A percentile compares a stretch with the other conserved stretches of the same genome.
Evolutionary conservation across 257 asterid genomes (phyloP).

Genomic region (Nicotiana sylvestris): DNA sequence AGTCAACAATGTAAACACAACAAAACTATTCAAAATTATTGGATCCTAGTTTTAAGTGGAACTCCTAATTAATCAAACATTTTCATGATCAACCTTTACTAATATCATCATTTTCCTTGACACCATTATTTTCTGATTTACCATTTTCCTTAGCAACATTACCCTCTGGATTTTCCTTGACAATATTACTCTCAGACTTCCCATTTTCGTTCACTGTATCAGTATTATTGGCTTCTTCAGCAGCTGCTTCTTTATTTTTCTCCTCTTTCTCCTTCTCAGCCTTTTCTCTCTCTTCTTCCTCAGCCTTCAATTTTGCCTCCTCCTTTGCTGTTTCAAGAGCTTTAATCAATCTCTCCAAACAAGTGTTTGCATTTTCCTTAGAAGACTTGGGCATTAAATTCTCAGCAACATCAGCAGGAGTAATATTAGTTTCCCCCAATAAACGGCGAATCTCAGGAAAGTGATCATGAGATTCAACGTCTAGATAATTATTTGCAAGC

Average conservation of each 20-base stretch:
- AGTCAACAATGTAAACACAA: too few relatives aligned
- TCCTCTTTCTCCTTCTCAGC: neutral
- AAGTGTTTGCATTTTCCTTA: neutral
- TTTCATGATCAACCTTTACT: neutral
- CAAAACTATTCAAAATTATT: too few relatives aligned
- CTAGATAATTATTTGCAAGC: neutral
- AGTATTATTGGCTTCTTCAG: neutral
- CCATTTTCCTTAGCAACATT: neutral
- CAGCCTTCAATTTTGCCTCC: neutral
- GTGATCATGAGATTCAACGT: neutral
- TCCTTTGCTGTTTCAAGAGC: constrained; percentile 3
- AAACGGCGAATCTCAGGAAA: neutral
- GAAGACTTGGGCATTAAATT: constrained; percentile 7
- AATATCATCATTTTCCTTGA: neutral
- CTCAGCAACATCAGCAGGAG: constrained; percentile 11
- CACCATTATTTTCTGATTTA: neutral
- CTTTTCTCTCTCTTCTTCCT: neutral
- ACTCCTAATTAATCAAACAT: neutral
- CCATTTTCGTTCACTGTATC: neutral
- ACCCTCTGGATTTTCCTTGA: neutral
- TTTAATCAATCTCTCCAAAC: constrained; percentile 1
- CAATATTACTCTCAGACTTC: neutral
- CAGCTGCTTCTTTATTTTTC: neutral
- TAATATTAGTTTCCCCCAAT: neutral
- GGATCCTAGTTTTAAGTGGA: too few relatives aligned